Conservation (phyloP, 2,329 filamentous ascomycete species). For the Phialocephala subalpina region DNA sequence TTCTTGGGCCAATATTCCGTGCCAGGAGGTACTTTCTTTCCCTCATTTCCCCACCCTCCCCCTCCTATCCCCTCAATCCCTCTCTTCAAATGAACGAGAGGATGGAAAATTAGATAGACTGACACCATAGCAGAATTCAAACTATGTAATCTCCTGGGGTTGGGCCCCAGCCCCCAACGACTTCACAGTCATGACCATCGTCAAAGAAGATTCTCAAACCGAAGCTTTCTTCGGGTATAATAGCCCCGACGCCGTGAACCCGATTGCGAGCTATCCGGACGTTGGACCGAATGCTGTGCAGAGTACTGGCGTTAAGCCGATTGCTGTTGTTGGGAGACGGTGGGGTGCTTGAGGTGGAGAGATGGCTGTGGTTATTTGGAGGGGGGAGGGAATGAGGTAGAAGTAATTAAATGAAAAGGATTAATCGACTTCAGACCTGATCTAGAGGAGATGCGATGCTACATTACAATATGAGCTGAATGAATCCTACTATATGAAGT, state of each 20-base stretch:
- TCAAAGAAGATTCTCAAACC: slow-evolving; percentile 16
- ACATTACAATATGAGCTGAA: too few species aligned
- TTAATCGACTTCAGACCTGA: too few species aligned
- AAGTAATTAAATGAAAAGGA: too few species aligned
- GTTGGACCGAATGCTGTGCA: slow-evolving; percentile 39
- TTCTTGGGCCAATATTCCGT: slow-evolving; percentile 18
- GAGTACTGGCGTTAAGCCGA: neutral
- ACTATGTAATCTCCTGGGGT: slow-evolving; percentile 31
- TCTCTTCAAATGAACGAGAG: too few species aligned
- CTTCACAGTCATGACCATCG: slow-evolving; percentile 32
- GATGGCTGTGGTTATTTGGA: too few species aligned
- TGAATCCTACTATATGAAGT: too few species aligned
- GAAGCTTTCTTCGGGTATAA: slow-evolving; percentile 34
- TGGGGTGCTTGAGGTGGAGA: neutral
- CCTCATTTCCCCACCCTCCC: neutral
- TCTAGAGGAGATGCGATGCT: too few species aligned
- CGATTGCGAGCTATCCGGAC: slow-evolving; percentile 16
- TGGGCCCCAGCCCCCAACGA: slow-evolving; percentile 25
- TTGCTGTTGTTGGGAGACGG: neutral
- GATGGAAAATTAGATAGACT: too few species aligned
- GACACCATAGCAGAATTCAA: slow-evolving; percentile 16
- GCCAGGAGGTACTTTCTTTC: slow-evolving; percentile 17
- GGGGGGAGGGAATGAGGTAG: too few species aligned
- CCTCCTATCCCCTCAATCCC: neutral
- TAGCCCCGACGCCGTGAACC: slow-evolving; percentile 21